Evolutionary conservation across 345 rosid species (phyloP), one percentile per base, ranked within the genome.

Genomic region (Carallia brachiata): DNA sequence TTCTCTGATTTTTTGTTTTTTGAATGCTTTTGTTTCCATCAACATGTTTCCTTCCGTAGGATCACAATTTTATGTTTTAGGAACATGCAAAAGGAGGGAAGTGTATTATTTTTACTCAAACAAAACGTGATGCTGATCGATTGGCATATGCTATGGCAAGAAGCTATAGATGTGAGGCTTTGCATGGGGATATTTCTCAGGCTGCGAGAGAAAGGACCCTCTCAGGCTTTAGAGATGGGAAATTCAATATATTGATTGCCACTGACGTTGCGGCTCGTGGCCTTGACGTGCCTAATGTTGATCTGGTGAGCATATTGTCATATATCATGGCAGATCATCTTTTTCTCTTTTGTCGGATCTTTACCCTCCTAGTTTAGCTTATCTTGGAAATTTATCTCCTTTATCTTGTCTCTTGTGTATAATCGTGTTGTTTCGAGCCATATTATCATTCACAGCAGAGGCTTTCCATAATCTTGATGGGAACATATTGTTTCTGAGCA

Each of bases 261-360:
- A 96, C 99, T 65, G 99, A 95, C 85, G 99, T 96, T 84, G 99
- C 99, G 74, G 92, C 99, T 55, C 97, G 96, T 78, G 99, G 99
- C 60, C 99, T 96, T 84, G 99, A 96, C 71, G 85, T 96, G 36
- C 98, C 99, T n/a, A 92, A 88, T 83, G 99, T 96, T 55, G 98
- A 96, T 79, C 83, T 96, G 91, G 99, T 96, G 55, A 83, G 93
- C 84, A 53, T 19, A 56, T 19, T 8, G 60, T 55, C 0, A 5
- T 55, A 4, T 40, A 40, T 40, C 8, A 40, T 8, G 30, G 27
- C 60, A 27, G 5, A 19, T 54, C 12, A 1, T 27, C 60, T 8
- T 19, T 27, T 56, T 9, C 31, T 27, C 12, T 10, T 27, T 30
- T 12, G 1, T 19, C 10, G 15, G 34, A 56, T 30, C 32, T 19